Evolutionary conservation across 371 early-diverging fungal genomes (phyloP).

Genomic region (Mucor irregularis): DNA sequence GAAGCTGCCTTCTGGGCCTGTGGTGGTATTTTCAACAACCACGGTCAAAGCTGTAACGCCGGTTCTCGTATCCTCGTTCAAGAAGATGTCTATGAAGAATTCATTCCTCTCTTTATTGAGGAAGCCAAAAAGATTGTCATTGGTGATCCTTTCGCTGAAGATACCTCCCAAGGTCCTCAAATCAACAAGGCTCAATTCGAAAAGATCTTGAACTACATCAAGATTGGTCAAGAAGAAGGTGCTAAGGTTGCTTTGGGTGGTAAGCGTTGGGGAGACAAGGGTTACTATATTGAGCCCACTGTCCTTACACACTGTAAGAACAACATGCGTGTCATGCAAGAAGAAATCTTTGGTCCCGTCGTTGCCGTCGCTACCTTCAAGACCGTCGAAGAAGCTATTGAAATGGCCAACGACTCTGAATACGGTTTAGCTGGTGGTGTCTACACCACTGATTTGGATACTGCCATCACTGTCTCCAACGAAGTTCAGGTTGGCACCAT

Average conservation of each 20-base stretch:
- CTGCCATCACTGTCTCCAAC: constrained; percentile 61
- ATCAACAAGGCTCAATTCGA: constrained; percentile 78
- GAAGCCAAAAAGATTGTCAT: constrained; percentile 57
- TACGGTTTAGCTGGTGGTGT: constrained; percentile 89
- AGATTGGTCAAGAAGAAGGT: constrained; percentile 56
- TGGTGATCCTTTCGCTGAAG: constrained; percentile 58
- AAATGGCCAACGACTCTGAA: constrained; percentile 68
- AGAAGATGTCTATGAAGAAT: constrained; percentile 65
- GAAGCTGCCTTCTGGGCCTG: constrained; percentile 67
- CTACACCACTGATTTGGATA: constrained; percentile 66
- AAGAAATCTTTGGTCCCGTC: constrained; percentile 94
- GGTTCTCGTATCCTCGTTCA: constrained; percentile 83
- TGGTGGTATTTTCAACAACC: constrained; percentile 74
- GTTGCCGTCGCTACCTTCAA: constrained; percentile 74
- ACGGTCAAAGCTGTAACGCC: constrained; percentile 89
- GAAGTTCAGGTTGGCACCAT: constrained; percentile 78
- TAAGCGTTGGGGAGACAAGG: constrained; percentile 60
- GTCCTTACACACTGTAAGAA: constrained; percentile 71
- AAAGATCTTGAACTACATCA: constrained; percentile 63
- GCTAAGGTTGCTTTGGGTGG: constrained; percentile 69
- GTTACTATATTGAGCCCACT: constrained; percentile 81
- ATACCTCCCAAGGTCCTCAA: constrained; percentile 69
- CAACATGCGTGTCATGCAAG: constrained; percentile 64
- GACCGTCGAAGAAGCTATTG: constrained; percentile 75
- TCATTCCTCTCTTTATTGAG: constrained; percentile 63